Conservation (phyloP, 164 flowering plant genomes). For the Protea cynaroides region DNA sequence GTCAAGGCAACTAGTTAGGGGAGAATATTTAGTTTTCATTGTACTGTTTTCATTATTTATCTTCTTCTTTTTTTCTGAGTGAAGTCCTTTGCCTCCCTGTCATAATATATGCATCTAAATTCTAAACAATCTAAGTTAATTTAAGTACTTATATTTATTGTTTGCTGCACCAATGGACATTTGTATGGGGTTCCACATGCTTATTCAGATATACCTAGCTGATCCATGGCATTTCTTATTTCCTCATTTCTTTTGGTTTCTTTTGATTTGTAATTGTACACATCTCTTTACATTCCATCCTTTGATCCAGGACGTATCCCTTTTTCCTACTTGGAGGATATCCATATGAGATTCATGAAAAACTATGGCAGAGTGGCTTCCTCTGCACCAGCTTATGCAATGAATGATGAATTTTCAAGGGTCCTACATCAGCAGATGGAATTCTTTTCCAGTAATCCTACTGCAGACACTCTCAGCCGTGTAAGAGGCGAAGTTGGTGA, state of each 20-base stretch:
- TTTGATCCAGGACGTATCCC: conserved; percentile 79
- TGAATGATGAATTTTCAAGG: conserved; percentile 98
- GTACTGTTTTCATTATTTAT: no score
- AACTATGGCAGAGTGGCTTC: conserved; percentile 85
- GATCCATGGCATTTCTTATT: not conserved
- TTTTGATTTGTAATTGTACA: not conserved
- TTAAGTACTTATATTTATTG: no score
- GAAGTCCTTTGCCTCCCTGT: no score
- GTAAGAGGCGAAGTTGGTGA: conserved; percentile 93
- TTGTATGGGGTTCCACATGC: not conserved
- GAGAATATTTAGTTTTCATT: no score
- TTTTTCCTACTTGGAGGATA: conserved; percentile 90
- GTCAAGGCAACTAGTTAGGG: no score
- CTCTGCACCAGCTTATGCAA: conserved; percentile 89
- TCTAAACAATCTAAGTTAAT: no score
- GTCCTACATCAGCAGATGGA: conserved; percentile 99
- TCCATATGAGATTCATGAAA: conserved; percentile 96
- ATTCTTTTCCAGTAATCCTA: conserved; percentile 85
- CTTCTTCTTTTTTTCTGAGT: no score
- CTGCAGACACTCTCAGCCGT: conserved; percentile 85
- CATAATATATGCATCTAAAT: no score
- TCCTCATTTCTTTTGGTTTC: not conserved
- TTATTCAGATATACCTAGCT: not conserved
- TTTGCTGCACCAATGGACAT: no score
- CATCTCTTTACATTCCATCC: not conserved